phyloP scores from a whole-genome alignment of 2,329 filamentous ascomycete species.

The Thermoascus crustaceus region DNA sequence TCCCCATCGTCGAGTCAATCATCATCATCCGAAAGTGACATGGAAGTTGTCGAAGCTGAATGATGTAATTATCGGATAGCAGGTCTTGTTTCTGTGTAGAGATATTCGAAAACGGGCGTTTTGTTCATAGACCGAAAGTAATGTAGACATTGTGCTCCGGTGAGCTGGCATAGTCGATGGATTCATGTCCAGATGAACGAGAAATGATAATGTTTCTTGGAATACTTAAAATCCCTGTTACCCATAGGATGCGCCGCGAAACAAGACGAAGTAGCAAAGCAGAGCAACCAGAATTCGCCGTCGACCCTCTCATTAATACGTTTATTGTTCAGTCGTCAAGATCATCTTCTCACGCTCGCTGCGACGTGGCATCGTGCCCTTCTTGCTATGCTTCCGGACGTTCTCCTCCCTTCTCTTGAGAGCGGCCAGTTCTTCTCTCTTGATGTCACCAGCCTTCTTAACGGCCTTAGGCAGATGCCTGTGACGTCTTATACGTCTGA shows the following conservation, averaged over 20 bases:
- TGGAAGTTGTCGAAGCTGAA: slow-evolving; percentile 14
- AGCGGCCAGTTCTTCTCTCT: slow-evolving; percentile 74
- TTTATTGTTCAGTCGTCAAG: slow-evolving; percentile 56
- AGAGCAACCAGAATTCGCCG: no score
- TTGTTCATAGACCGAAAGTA: background rate
- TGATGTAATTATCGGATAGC: slow-evolving; percentile 10
- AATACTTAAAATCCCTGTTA: no score
- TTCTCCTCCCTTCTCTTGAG: slow-evolving; percentile 93
- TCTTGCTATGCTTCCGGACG: slow-evolving; percentile 81
- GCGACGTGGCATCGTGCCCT: slow-evolving; percentile 64
- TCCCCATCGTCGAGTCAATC: slow-evolving; percentile 6
- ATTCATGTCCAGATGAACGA: no score
- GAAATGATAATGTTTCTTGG: no score
- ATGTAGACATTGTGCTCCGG: background rate
- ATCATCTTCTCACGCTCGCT: slow-evolving; percentile 92
- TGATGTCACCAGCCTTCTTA: slow-evolving; percentile 95
- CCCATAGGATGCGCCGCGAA: no score
- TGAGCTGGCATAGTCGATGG: no score
- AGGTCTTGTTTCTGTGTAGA: no score
- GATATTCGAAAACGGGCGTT: no score
- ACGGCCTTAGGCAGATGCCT: slow-evolving; percentile 85
- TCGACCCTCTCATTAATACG: no score
- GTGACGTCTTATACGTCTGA: slow-evolving; percentile 81
- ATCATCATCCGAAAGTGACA: slow-evolving; percentile 14
- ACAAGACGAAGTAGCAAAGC: no score